Evolutionary conservation across 2,329 filamentous ascomycete genomes (phyloP).

Genomic region (Lasiodiplodia gonubiensis): DNA sequence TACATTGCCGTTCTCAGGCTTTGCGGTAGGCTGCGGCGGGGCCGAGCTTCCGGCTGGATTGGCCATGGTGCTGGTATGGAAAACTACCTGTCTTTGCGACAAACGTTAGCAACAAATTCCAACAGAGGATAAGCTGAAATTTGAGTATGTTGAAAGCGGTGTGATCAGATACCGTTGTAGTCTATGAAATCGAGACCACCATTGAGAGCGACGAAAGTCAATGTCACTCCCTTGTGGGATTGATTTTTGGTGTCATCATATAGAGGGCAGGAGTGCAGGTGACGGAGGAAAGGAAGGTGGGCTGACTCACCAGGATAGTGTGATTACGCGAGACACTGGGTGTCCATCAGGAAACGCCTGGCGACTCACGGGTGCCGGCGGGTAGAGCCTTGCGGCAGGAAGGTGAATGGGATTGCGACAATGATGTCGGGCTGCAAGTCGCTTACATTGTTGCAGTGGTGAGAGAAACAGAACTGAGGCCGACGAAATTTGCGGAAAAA

Average conservation of each 20-base stretch:
- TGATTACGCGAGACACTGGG: not conserved
- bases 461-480: not conserved
- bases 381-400: not conserved
- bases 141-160: not conserved
- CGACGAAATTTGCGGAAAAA: slow-evolving; percentile 25
- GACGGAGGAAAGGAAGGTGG: slow-evolving; percentile 3
- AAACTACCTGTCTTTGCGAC: slow-evolving; percentile 2
- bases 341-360: not conserved
- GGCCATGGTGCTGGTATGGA: slow-evolving; percentile 6
- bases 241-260: slow-evolving; percentile 31
- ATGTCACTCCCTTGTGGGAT: slow-evolving; percentile 29
- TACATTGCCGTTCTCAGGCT: slow-evolving; percentile 13
- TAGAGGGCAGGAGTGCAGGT: not conserved
- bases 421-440: slow-evolving; percentile 7
- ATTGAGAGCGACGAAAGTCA: slow-evolving; percentile 40
- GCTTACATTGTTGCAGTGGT: slow-evolving; percentile 26
- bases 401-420: slow-evolving; percentile 8
- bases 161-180: slow-evolving; percentile 49
- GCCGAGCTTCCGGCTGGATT: not conserved
- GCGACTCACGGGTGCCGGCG: not conserved
- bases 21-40: not conserved
- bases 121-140: not conserved
- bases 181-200: slow-evolving; percentile 42
- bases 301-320: slow-evolving; percentile 22
- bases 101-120: slow-evolving; percentile 7